phyloP scores from a whole-genome alignment of 2,329 filamentous ascomycete species.

The Tetracladium maxilliforme region DNA sequence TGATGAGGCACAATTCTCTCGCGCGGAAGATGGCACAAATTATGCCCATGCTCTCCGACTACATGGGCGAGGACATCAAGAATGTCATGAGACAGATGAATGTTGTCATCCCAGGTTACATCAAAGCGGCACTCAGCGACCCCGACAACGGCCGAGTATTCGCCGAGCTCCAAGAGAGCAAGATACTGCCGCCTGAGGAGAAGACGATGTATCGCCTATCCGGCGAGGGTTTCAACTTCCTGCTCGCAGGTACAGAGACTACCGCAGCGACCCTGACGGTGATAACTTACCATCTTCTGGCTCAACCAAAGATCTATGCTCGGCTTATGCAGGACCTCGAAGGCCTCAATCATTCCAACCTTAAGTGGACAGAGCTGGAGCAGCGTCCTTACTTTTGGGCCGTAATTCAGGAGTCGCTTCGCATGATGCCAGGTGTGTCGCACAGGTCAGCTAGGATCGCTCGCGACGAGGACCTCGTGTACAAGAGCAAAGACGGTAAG shows the following conservation, averaged over 20 bases:
- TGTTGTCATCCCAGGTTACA: constrained; percentile 11
- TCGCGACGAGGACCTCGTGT: constrained; percentile 13
- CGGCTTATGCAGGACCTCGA: constrained; percentile 6
- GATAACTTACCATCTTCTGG: constrained; percentile 19
- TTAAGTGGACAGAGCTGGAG: constrained; percentile 16
- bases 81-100: constrained; percentile 12
- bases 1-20: constrained; percentile 15
- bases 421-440: constrained; percentile 15
- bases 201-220: constrained; percentile 6
- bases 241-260: constrained; percentile 17
- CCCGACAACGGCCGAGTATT: constrained; percentile 13
- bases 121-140: constrained; percentile 8
- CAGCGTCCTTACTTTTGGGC: constrained; percentile 19
- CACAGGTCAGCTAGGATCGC: constrained; percentile 3
- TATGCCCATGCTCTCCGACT: constrained; percentile 7
- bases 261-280: constrained; percentile 14
- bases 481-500: constrained; percentile 7
- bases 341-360: constrained; percentile 13
- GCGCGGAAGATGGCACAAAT: constrained; percentile 11
- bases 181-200: constrained; percentile 7
- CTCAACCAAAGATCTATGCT: constrained; percentile 13
- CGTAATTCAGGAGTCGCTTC: constrained; percentile 20
- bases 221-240: constrained; percentile 8
- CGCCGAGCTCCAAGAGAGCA: constrained; percentile 11
- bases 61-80: constrained; percentile 10